Base-by-base conservation (phyloP, 2,329 filamentous ascomycete genomes). In the Phoma herbarum region DNA sequence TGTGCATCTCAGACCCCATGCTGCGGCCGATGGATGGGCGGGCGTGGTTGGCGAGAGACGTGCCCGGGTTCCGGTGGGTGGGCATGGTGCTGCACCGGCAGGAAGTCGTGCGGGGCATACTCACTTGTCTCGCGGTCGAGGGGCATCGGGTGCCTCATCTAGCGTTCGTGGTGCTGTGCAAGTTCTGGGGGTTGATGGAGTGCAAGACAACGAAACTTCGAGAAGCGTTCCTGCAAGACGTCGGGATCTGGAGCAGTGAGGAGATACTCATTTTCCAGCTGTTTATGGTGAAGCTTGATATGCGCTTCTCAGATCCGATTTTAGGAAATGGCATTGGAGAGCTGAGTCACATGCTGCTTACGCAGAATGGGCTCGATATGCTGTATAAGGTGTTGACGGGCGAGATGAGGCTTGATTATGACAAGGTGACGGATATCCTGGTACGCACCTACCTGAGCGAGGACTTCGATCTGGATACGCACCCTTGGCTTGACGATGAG, bases 121-220 rank as follows among this genome's bases (percentile, higher is more conserved):
- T 81, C 89, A 62, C 80, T 74, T 39, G 90, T 85, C 81, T 83
- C 88, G 49, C 80, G 82, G 52, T 87, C 89, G 61, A 84, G 80
- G 84, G 81, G 87, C 3, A 77, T 82, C 58, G 67, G 0, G 61
- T 77, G 1, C 73, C 73, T 0, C 25, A 18, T 83, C 88, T 11
- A 79, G 89, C 63, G 78, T 80, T 37, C 81, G 82, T 33, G 82
- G 85, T 59, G 78, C 23, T 78, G 23, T 70, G 70, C 67, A 90
- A 90, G 69, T 79, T 92, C 18, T 95, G 92, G 92, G 82, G 90
- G 50, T 70, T 91, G 31, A 86, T 92, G 80, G 90, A 93, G 68
- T 78, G 88, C 4, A 78, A 85, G 0, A 86, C 85, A 14, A 88
- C 82, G 48, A 67, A 63, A 0, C 78, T 83, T 14, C 86, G 91